These are phyloP conservation scores for Aureobasidium sp. DNA, from an alignment of 2,329 filamentous ascomycete species.

Conservation along the genomic window DNA sequence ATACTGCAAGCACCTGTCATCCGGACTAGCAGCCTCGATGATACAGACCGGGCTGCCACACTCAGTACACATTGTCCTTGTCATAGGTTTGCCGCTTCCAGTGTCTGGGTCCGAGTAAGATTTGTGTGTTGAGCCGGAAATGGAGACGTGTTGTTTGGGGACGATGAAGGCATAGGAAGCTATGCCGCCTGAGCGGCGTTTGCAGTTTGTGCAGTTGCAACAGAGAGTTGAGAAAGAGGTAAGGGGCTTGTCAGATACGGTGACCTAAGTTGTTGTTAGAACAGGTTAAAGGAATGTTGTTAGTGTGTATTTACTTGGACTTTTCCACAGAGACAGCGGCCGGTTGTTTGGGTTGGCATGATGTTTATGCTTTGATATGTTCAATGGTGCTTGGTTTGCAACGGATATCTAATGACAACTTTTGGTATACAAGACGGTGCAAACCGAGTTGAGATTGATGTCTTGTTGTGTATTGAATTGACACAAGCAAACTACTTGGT, in stretches of 20 bases:
- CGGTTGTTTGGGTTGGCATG: neutral
- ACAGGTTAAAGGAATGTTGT: no score
- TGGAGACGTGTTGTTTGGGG: slow-evolving; percentile 14
- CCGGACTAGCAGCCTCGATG: slow-evolving; percentile 14
- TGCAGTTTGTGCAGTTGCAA: slow-evolving; percentile 17
- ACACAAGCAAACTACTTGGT: no score
- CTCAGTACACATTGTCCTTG: slow-evolving; percentile 14
- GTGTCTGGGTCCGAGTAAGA: slow-evolving; percentile 13
- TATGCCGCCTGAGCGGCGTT: slow-evolving; percentile 16
- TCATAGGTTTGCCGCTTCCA: slow-evolving; percentile 15
- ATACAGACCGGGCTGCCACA: slow-evolving; percentile 16
- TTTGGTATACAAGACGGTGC: no score
- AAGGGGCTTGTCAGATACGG: neutral
- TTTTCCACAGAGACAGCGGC: slow-evolving; percentile 9
- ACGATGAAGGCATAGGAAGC: slow-evolving; percentile 17
- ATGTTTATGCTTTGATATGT: neutral
- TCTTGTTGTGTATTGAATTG: no score
- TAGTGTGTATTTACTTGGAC: neutral
- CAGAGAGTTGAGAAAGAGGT: slow-evolving; percentile 11
- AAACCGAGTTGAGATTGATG: no score
- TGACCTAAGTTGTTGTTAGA: neutral
- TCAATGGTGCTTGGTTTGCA: no score
- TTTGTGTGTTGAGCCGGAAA: slow-evolving; percentile 11
- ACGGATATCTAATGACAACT: neutral
- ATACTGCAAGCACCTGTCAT: slow-evolving; percentile 16